Evolutionary conservation across 2,329 filamentous ascomycete genomes (phyloP).

Genomic region (Talaromyces sp.): DNA sequence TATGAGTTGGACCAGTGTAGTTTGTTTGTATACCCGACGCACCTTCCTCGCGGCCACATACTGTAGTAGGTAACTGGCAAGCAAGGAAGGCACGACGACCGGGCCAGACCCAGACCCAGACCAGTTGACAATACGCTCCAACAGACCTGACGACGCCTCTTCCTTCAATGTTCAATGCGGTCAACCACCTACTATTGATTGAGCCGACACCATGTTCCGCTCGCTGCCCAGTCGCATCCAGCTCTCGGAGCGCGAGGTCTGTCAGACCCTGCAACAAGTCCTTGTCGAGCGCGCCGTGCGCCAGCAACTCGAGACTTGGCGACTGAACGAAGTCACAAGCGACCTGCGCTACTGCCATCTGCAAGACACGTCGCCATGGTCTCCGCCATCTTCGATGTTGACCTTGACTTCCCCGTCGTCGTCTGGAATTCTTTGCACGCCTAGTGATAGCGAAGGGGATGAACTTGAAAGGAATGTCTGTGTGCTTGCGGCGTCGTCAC

Average conservation of each 20-base stretch:
- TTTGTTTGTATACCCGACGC: background rate
- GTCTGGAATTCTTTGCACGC: background rate
- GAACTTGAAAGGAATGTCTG: background rate
- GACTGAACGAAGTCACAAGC: background rate
- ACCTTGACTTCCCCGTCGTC: background rate
- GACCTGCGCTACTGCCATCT: background rate
- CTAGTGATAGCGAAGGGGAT: background rate
- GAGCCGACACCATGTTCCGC: constrained; percentile 3
- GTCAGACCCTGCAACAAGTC: constrained; percentile 2
- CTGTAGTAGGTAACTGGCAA: background rate
- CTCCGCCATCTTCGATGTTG: background rate
- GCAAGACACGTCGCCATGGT: background rate
- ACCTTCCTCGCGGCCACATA: background rate
- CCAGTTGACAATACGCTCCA: background rate
- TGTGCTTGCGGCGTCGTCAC: background rate
- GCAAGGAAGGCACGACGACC: background rate
- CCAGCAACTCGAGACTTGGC: background rate
- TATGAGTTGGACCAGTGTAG: background rate
- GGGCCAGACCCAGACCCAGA: background rate
- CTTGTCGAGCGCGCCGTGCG: background rate
- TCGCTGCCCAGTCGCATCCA: constrained; percentile 1
- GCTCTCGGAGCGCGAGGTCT: constrained; percentile 3
- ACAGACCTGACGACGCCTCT: background rate
- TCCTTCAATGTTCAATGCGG: background rate
- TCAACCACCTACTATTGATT: background rate